Base-by-base conservation (phyloP, 192 early-diverging fungal species). In the Backusella parvicylindrica region DNA sequence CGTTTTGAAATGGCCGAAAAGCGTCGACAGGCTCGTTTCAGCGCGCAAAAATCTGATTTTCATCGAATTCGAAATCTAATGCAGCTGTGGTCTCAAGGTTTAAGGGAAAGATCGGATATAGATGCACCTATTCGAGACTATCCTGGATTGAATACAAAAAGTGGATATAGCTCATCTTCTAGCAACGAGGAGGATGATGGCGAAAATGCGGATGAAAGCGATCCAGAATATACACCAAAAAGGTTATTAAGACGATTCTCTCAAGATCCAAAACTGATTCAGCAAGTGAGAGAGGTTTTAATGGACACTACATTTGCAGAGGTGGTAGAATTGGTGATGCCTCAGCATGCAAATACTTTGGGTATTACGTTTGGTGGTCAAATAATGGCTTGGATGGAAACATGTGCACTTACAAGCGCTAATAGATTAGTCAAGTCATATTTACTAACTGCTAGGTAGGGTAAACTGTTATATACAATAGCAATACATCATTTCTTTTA, bases 361-460 rank as follows among this genome's bases (percentile, higher is more conserved):
- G 68, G 79, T 47, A 92, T 92, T 50, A 91, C 90, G 6, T 92
- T 92, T 84, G 91, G 91, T 68, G 91, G 91, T 23, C 87, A 90
- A 66, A 91, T 92, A 49, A 91, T 92, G 83, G 77, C 86, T 49
- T 92, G 89, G 89, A 92, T 92, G 91, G 91, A 92, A 73, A 83
- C 77, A 21, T 88, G 90, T 75, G 81, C 86, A 4, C 71, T 88
- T 6, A 81, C 89, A n/a, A 86, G 88, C 67, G 91, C 91, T 1
- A 83, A 78, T 74, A 84, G 88, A 15, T 79, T 88, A 41, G 82
- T 82, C 1, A 79, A 89, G 63, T 77, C 85, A 4, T 84, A 83
- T 66, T 74, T 91, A 3, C 75, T 92, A 30, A 88, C 88, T 3
- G 91, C 91, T 38, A 88, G 86, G 86, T 86, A 81, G 60, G 60